These are phyloP conservation scores for Pyrus communis DNA, from an alignment of 306 rosid genomes.

Conservation along the genomic window DNA sequence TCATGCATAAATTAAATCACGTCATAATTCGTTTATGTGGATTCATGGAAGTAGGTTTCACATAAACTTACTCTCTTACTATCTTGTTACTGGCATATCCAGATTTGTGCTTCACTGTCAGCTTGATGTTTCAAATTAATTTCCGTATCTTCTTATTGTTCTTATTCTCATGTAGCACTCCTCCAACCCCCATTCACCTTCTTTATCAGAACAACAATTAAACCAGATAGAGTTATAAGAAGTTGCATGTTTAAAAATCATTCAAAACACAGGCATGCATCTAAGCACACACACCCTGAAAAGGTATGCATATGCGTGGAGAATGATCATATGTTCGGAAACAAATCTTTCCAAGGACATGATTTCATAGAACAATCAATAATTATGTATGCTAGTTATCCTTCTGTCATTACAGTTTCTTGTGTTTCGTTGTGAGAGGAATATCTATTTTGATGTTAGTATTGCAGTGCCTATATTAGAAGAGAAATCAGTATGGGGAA, in stretches of 20 bases:
- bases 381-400: neutral
- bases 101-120: neutral
- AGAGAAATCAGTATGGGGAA: slow-evolving; percentile 98
- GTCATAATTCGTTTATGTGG: slow-evolving; percentile 72
- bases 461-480: slow-evolving; percentile 88
- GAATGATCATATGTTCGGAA: neutral
- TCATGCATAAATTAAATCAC: slow-evolving; percentile 57
- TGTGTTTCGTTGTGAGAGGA: neutral
- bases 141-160: neutral
- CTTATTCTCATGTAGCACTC: neutral
- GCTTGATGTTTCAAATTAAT: neutral
- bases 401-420: neutral
- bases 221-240: too few species aligned
- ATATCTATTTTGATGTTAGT: slow-evolving; percentile 24
- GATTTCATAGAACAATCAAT: neutral
- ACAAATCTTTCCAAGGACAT: neutral
- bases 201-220: neutral
- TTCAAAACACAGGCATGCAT: too few species aligned
- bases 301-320: neutral
- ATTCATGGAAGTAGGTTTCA: slow-evolving; percentile 76
- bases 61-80: neutral
- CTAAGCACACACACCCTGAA: neutral
- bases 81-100: neutral
- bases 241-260: too few species aligned
- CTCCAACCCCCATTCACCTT: neutral